Evolutionary conservation across 1,284 basidiomycete genomes (phyloP).

Genomic region (Polyporus tsugae): DNA sequence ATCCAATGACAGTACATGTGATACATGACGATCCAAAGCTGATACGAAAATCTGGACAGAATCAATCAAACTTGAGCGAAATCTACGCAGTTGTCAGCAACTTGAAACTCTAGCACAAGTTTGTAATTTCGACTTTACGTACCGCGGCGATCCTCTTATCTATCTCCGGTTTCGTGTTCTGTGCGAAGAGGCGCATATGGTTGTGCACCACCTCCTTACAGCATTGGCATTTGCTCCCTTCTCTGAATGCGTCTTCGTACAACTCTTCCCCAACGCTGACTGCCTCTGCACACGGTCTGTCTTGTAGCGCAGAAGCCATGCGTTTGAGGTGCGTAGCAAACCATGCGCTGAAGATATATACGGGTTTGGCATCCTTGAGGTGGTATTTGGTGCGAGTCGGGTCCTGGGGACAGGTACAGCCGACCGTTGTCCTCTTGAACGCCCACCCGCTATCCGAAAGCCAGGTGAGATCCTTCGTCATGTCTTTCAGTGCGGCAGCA

Average conservation of each 20-base stretch:
- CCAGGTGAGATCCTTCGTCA: slow-evolving; percentile 14
- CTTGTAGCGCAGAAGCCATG: neutral
- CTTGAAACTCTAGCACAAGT: too few relatives aligned
- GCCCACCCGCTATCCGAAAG: neutral
- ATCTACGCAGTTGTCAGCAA: too few relatives aligned
- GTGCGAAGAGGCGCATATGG: neutral
- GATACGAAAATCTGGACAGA: too few relatives aligned
- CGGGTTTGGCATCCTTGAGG: neutral
- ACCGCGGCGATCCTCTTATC: neutral
- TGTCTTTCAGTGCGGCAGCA: slow-evolving; percentile 9
- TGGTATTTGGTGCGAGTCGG: neutral
- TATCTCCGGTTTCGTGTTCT: neutral
- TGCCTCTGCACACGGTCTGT: neutral
- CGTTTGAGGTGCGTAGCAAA: neutral
- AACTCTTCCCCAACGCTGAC: neutral
- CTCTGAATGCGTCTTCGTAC: neutral
- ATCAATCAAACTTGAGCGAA: too few relatives aligned
- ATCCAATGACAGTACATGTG: too few relatives aligned
- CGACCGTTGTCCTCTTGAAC: neutral
- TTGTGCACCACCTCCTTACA: neutral
- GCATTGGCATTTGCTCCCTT: neutral
- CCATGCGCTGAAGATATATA: neutral
- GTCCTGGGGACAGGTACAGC: neutral
- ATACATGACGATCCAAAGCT: too few relatives aligned
- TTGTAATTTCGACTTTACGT: neutral